Base-by-base conservation (phyloP, 129 eudicot species). In the Deinandra increscens region DNA sequence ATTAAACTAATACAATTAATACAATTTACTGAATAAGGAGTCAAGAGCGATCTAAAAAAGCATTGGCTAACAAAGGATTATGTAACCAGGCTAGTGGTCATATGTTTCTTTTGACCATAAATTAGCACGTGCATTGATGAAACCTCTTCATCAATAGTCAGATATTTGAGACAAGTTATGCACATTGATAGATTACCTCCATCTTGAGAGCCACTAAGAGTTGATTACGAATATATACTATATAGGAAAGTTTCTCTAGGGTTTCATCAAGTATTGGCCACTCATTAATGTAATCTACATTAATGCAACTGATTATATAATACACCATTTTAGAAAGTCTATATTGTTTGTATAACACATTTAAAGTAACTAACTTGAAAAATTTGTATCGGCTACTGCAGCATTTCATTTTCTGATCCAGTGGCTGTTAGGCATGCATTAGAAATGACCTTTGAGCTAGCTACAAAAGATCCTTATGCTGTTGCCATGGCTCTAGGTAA, bases 401-500 rank as follows among this genome's bases (percentile, higher is more conserved):
- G 98, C 46, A 82, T 84, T 73, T 79, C 87, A 5, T 92, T 92
- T 82, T 85, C 96, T 79, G 98, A 92, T 78, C 98, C 98, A 8
- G 88, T 92, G 66, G 91, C 98, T 44, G 96, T 92, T 71, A 89
- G 98, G 71, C 96, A 88, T 81, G 78, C 98, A 19, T 73, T 92
- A 78, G 98, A 92, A 78, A 79, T 92, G 63, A 86, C 89, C 60
- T 77, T 91, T 62, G 90, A 86, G 74, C 78, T 93, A 53, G 98
- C 98, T 51, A 70, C 82, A 56, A 83, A 39, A 69, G 98, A 93
- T 76, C 96, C 98, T 7, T 93, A 93, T 77, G 96, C 98, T 60
- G 98, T 86, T 64, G 91, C 98, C 41, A 86, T 89, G 95, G 81
- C 96, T 73, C 80, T 93, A 83, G 98, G 98, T 93, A 86, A 61